Evolutionary conservation across 352 stramenopile genomes (phyloP).

Genomic region (Phytopythium boreale): DNA sequence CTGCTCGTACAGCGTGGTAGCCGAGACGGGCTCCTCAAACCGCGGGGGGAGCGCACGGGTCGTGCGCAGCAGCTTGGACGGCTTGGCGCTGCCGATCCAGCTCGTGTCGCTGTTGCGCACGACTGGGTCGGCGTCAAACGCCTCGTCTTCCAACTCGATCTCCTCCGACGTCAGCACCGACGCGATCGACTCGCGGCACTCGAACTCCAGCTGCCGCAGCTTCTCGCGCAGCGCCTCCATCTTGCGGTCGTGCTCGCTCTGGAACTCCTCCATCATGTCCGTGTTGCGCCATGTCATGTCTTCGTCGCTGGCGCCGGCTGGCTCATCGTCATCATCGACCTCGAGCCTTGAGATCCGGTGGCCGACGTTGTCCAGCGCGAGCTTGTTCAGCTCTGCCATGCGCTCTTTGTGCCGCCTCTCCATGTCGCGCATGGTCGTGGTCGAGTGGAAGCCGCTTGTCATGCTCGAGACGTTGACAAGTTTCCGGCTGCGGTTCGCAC

Average conservation of each 20-base stretch:
- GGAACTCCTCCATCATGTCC: slow-evolving; percentile 39
- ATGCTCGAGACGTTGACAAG: slow-evolving; percentile 4
- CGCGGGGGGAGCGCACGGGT: slow-evolving; percentile 15
- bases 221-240: slow-evolving; percentile 42
- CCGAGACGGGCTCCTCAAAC: slow-evolving; percentile 38
- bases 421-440: slow-evolving; percentile 35
- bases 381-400: slow-evolving; percentile 55
- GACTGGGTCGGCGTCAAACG: slow-evolving; percentile 15
- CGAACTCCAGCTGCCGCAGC: slow-evolving; percentile 44
- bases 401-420: slow-evolving; percentile 43
- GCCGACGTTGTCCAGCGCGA: slow-evolving; percentile 43
- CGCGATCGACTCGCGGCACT: slow-evolving; percentile 56
- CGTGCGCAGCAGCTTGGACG: slow-evolving; percentile 13
- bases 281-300: slow-evolving; percentile 38
- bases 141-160: slow-evolving; percentile 20
- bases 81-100: slow-evolving; percentile 21
- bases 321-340: slow-evolving; percentile 13
- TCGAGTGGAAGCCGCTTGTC: slow-evolving; percentile 20
- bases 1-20: slow-evolving; percentile 38
- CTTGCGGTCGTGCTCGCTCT: slow-evolving; percentile 39
- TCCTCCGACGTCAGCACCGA: slow-evolving; percentile 47
- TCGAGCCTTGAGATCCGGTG: slow-evolving; percentile 40
- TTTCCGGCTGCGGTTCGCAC: slow-evolving; percentile 26
- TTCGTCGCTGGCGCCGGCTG: slow-evolving; percentile 7
- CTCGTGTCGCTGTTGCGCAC: slow-evolving; percentile 23